Base-by-base conservation (phyloP, 805 yeast genomes). In the Pichia pseudocactophila region DNA sequence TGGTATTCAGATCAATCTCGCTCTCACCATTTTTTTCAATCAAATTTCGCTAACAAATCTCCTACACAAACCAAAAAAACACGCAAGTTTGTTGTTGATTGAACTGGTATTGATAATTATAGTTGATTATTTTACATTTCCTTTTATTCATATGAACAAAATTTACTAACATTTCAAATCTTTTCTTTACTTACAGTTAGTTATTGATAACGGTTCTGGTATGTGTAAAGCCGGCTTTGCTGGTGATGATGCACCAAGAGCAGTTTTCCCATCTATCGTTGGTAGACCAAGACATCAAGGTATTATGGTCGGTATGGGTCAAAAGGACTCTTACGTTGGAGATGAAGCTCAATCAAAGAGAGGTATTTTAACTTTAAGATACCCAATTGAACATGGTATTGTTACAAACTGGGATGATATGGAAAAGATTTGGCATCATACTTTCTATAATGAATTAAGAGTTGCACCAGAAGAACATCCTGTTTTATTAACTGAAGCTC, bases 201-300 rank as follows among this genome's bases (percentile, higher is more conserved):
- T 90, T 75, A 90, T 90, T 74, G 98, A 90, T 71, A 90, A 90
- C 76, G 98, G 98, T 77, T 92, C 98, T 66, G 98, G 98, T 80
- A 92, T 92, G 97, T 92, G 98, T 82, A 92, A 92, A 71, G 98
- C 98, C 90, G 98, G 98, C 74, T 92, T 89, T 69, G 97, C 98
- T 80, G 98, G 98, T 78, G 97, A 92, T 68, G 98, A 92, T 76
- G 97, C 97, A 55, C 98, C 98, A 68, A 85, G 97, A 72, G 97
- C 98, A 63, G 98, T 92, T 59, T 92, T 92, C 90, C 98, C 98
- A 66, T 92, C 97, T 51, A 90, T 92, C 65, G 98, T 90, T 55
- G 98, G 98, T 76, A 92, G 98, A 77, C 97, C 98, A 77, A 89
- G 96, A 81, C 98, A 92, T 71, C 97, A 92, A 73, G 97, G 97